Conservation (phyloP, 164 flowering plant genomes). For the Chimonanthus praecox region DNA sequence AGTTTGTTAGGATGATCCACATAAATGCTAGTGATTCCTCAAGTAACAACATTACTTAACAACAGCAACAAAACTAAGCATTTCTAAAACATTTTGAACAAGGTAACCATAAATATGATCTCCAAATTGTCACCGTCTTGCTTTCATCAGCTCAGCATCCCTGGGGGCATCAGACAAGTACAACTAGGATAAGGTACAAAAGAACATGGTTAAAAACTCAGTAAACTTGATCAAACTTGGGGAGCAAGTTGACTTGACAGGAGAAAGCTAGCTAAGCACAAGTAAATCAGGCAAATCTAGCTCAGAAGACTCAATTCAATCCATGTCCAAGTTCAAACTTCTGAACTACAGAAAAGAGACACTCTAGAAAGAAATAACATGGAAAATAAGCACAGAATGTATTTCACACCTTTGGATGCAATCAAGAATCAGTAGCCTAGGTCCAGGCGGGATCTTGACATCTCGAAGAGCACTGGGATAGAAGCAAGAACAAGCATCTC, state of each 20-base stretch:
- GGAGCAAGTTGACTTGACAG: not conserved
- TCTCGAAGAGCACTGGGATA: slow-evolving; percentile 86
- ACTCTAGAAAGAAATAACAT: not conserved
- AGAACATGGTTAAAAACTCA: not conserved
- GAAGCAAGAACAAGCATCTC: not conserved
- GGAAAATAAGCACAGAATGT: not conserved
- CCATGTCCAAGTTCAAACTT: not conserved
- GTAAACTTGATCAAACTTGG: not conserved
- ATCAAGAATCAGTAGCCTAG: slow-evolving; percentile 88
- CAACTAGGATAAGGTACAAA: slow-evolving; percentile 2
- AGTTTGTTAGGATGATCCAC: not conserved
- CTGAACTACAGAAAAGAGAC: not conserved
- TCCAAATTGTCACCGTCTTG: slow-evolving; percentile 16
- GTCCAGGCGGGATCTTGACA: slow-evolving; percentile 90
- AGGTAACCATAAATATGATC: not conserved
- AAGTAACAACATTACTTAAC: not conserved
- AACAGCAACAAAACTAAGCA: not conserved
- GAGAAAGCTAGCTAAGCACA: not conserved
- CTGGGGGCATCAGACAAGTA: slow-evolving; percentile 22
- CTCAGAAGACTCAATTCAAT: not conserved
- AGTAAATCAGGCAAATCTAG: not conserved
- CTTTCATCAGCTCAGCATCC: slow-evolving; percentile 46
- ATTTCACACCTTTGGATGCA: slow-evolving; percentile 59
- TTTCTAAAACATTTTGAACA: not conserved
- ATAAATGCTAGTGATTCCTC: not conserved